Conservation (phyloP, 23 red algal genomes). For the Gracilaria domingensis region DNA sequence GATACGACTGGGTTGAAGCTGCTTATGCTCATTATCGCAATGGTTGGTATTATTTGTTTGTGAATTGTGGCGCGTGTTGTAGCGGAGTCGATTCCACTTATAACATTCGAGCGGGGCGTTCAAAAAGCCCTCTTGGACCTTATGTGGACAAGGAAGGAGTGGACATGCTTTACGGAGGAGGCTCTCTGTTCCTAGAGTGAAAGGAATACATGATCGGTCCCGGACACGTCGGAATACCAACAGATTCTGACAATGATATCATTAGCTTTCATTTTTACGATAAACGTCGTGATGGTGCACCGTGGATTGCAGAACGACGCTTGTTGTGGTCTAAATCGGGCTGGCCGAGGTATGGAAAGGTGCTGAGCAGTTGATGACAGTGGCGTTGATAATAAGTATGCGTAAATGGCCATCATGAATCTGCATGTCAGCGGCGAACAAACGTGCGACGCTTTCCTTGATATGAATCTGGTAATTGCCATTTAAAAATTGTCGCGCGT, state of each 20-base stretch:
- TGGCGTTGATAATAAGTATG: neutral
- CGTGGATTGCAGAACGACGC: neutral
- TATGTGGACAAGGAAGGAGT: neutral
- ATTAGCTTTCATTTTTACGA: neutral
- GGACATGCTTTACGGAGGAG: slow-evolving; percentile 12
- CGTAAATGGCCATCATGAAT: neutral
- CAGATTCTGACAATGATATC: neutral
- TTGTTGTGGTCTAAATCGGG: neutral
- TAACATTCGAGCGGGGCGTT: neutral
- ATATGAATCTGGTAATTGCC: too few species aligned
- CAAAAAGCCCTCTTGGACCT: neutral
- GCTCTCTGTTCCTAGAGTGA: neutral
- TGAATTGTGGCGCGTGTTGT: slow-evolving; percentile 6
- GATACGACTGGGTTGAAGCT: neutral
- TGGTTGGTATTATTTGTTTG: slow-evolving; percentile 26
- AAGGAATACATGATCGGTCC: neutral
- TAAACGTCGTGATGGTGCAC: neutral
- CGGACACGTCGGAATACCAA: neutral
- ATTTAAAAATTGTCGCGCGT: too few species aligned
- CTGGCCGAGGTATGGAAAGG: neutral
- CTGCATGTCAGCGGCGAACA: too few species aligned
- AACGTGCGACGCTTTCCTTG: too few species aligned
- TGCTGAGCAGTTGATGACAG: neutral
- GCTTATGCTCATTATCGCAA: neutral
- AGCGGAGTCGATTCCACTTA: neutral